Conservation (phyloP, 768 basidiomycete genomes). For the Russula emetica region DNA sequence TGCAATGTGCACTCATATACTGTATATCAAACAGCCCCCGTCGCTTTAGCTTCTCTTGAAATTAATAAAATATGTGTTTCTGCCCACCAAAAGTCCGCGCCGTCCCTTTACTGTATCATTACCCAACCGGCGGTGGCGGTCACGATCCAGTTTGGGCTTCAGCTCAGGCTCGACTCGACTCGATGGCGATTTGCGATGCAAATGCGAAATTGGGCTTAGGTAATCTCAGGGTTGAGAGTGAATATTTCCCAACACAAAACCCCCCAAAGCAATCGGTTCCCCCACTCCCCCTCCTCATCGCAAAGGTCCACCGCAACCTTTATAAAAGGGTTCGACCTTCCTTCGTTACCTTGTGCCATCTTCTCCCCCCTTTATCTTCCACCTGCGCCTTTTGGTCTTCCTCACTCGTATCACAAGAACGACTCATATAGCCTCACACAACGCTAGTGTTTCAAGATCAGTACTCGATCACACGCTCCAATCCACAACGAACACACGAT, state of each 20-base stretch:
- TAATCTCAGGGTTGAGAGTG: neutral
- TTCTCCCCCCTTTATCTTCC: neutral
- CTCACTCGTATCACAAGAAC: too few species aligned
- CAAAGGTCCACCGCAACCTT: neutral
- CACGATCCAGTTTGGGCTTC: neutral
- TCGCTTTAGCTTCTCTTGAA: neutral
- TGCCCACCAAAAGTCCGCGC: too few species aligned
- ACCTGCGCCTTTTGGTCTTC: neutral
- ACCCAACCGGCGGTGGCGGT: neutral
- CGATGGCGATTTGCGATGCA: neutral
- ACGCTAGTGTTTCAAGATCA: neutral
- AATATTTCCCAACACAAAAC: neutral
- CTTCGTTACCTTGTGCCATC: neutral
- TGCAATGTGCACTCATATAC: neutral
- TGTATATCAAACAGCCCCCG: too few species aligned
- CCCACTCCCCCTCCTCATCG: neutral
- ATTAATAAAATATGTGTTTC: neutral
- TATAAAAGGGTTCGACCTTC: neutral
- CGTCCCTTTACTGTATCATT: constrained; percentile 7
- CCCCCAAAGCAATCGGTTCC: neutral
- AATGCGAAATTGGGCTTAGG: constrained; percentile 8
- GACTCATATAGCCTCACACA: too few species aligned
- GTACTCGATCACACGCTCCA: neutral
- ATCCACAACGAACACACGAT: neutral
- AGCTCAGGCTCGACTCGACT: neutral